Evolutionary conservation across 352 stramenopile species (phyloP).

Genomic region (Halophytophthora polymorphica): DNA sequence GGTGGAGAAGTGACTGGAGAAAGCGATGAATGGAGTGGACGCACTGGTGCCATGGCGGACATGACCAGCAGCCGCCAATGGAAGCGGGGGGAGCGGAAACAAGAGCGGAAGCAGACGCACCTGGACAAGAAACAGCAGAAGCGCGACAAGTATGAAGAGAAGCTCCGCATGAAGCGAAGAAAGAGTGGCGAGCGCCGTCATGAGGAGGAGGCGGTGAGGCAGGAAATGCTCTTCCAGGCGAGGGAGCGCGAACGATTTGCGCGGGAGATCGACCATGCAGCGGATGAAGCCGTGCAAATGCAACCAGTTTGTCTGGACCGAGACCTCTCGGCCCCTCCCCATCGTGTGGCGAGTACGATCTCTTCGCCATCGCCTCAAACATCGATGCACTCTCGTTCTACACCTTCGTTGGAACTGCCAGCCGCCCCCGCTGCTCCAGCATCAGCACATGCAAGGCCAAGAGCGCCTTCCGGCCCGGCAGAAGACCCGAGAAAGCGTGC

Average conservation of each 20-base stretch:
- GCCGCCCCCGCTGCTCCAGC: not conserved
- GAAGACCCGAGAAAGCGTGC: slow-evolving; percentile 22
- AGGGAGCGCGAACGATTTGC: slow-evolving; percentile 31
- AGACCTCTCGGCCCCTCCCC: not conserved
- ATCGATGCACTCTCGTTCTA: not conserved
- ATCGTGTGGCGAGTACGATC: not conserved
- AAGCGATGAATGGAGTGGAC: not conserved
- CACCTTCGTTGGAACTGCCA: not conserved
- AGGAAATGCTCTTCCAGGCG: slow-evolving; percentile 15
- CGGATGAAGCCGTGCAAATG: slow-evolving; percentile 17
- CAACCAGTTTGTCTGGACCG: slow-evolving; percentile 3
- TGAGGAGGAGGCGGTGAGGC: slow-evolving; percentile 1
- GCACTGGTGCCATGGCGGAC: no score
- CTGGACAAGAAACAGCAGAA: slow-evolving; percentile 19
- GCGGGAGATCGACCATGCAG: slow-evolving; percentile 21
- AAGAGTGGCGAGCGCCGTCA: slow-evolving; percentile 4
- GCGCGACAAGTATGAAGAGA: slow-evolving; percentile 13
- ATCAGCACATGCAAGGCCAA: not conserved
- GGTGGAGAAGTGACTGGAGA: slow-evolving; percentile 7
- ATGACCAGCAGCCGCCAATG: no score
- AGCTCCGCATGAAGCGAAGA: slow-evolving; percentile 16
- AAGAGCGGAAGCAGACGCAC: slow-evolving; percentile 17
- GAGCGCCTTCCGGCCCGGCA: slow-evolving; percentile 1
- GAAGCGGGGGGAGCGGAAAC: no score
- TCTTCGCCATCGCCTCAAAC: not conserved